Evolutionary conservation across 2,329 filamentous ascomycete species (phyloP).

Genomic region (Claviceps purpurea): DNA sequence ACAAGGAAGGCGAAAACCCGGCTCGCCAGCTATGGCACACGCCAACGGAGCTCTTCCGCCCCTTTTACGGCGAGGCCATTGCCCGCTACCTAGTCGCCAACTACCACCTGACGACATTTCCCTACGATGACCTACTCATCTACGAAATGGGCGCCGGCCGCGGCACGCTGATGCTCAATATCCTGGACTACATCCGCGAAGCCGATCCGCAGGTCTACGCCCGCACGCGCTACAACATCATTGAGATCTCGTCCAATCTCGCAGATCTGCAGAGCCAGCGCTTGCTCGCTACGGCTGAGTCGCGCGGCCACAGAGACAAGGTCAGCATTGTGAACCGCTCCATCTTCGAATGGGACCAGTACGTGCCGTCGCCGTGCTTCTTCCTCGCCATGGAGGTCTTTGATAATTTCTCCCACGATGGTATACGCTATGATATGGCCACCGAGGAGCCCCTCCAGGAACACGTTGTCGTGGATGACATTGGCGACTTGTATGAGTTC

Average conservation of each 20-base stretch:
- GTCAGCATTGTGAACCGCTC: slow-evolving; percentile 92
- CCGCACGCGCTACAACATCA: slow-evolving; percentile 85
- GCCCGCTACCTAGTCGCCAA: slow-evolving; percentile 93
- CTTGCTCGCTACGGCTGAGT: slow-evolving; percentile 50
- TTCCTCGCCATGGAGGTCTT: slow-evolving; percentile 97
- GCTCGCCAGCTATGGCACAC: slow-evolving; percentile 96
- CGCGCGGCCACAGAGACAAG: slow-evolving; percentile 64
- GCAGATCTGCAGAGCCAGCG: slow-evolving; percentile 65
- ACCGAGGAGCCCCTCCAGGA: slow-evolving; percentile 80
- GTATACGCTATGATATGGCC: slow-evolving; percentile 73
- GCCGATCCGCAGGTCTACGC: slow-evolving; percentile 85
- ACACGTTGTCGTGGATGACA: slow-evolving; percentile 68
- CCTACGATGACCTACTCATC: slow-evolving; percentile 92
- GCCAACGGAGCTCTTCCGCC: slow-evolving; percentile 89
- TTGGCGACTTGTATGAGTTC: slow-evolving; percentile 91
- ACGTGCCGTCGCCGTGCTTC: slow-evolving; percentile 87
- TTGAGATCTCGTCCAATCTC: slow-evolving; percentile 80
- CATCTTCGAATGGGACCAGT: slow-evolving; percentile 85
- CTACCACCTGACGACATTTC: slow-evolving; percentile 87
- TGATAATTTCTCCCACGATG: slow-evolving; percentile 95
- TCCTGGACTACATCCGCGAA: slow-evolving; percentile 88
- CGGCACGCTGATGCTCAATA: slow-evolving; percentile 95
- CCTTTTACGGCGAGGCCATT: slow-evolving; percentile 93
- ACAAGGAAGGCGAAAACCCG: slow-evolving; percentile 47
- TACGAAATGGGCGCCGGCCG: slow-evolving; percentile 98